These are phyloP conservation scores for Calonectria henricotiae DNA, from an alignment of 2,329 filamentous ascomycete genomes.

Conservation along the genomic window DNA sequence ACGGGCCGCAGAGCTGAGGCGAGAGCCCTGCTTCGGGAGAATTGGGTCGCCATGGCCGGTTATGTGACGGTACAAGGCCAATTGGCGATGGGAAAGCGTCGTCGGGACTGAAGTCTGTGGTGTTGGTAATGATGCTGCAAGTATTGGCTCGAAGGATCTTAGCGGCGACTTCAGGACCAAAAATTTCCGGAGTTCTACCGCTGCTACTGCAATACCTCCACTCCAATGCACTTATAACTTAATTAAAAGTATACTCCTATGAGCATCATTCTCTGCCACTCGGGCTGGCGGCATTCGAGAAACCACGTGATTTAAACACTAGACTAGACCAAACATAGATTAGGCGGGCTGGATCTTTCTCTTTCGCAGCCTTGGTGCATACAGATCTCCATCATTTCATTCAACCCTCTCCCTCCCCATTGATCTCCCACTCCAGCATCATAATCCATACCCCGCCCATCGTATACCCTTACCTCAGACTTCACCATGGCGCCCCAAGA, in stretches of 20 bases:
- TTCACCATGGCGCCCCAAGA: conserved; percentile 78
- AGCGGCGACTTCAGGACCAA: conserved; percentile 40
- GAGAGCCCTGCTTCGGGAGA: conserved; percentile 72
- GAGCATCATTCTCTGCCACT: background rate
- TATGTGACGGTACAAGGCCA: conserved; percentile 59
- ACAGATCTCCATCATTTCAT: conserved; percentile 45
- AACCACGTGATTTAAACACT: conserved; percentile 46
- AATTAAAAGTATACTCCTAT: conserved; percentile 45
- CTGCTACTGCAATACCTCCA: conserved; percentile 44
- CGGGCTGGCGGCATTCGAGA: conserved; percentile 30
- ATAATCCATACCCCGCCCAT: conserved; percentile 44
- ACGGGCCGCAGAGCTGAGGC: conserved; percentile 71
- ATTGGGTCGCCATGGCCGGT: conserved; percentile 73
- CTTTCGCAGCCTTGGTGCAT: conserved; percentile 54
- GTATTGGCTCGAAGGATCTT: conserved; percentile 51
- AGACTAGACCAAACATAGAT: conserved; percentile 43
- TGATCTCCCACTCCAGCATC: conserved; percentile 49
- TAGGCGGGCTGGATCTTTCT: conserved; percentile 53
- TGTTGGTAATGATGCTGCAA: conserved; percentile 55
- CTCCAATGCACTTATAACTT: background rate
- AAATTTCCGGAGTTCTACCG: conserved; percentile 55
- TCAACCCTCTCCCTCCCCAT: conserved; percentile 43
- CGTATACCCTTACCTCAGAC: conserved; percentile 43
- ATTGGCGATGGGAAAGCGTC: conserved; percentile 60
- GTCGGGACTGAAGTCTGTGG: conserved; percentile 50